Evolutionary conservation across 768 basidiomycete genomes (phyloP).

Genomic region (Boletellus ananiceps): DNA sequence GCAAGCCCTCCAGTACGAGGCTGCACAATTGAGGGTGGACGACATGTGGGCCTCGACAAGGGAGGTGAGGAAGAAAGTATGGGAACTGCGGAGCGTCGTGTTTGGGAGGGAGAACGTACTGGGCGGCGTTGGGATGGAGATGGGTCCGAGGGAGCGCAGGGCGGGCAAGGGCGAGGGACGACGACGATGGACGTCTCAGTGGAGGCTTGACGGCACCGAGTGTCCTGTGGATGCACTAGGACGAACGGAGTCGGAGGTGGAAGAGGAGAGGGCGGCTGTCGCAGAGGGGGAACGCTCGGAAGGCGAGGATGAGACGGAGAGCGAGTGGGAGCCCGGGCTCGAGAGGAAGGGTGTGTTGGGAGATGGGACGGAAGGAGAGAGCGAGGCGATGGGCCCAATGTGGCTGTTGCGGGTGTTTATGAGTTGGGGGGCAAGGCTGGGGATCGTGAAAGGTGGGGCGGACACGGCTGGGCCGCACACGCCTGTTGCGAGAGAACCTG

Average conservation of each 20-base stretch:
- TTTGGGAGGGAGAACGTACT: slow-evolving; percentile 58
- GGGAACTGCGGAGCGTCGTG: slow-evolving; percentile 61
- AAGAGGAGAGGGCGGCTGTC: slow-evolving; percentile 52
- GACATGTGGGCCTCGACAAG: slow-evolving; percentile 65
- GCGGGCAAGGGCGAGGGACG: slow-evolving; percentile 51
- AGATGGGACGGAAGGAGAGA: slow-evolving; percentile 36
- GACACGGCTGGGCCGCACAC: slow-evolving; percentile 16
- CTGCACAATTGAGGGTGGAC: slow-evolving; percentile 59
- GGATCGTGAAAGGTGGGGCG: slow-evolving; percentile 30
- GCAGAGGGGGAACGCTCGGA: slow-evolving; percentile 29
- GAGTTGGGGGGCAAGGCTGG: slow-evolving; percentile 69
- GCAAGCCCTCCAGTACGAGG: slow-evolving; percentile 59
- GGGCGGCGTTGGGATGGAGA: slow-evolving; percentile 42
- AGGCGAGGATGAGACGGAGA: slow-evolving; percentile 27
- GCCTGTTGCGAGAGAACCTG: slow-evolving; percentile 13
- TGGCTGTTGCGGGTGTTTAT: slow-evolving; percentile 76
- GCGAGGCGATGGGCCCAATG: slow-evolving; percentile 63
- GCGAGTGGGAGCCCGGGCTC: slow-evolving; percentile 25
- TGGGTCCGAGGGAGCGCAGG: slow-evolving; percentile 1
- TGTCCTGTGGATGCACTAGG: slow-evolving; percentile 63
- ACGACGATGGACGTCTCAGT: slow-evolving; percentile 39
- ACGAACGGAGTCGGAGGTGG: slow-evolving; percentile 71
- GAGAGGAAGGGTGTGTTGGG: slow-evolving; percentile 10
- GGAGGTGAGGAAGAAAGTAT: slow-evolving; percentile 56
- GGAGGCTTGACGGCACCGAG: slow-evolving; percentile 61